Base-by-base conservation (phyloP, 176 grass and related monocot genomes). In the Tillandsia leiboldiana region DNA sequence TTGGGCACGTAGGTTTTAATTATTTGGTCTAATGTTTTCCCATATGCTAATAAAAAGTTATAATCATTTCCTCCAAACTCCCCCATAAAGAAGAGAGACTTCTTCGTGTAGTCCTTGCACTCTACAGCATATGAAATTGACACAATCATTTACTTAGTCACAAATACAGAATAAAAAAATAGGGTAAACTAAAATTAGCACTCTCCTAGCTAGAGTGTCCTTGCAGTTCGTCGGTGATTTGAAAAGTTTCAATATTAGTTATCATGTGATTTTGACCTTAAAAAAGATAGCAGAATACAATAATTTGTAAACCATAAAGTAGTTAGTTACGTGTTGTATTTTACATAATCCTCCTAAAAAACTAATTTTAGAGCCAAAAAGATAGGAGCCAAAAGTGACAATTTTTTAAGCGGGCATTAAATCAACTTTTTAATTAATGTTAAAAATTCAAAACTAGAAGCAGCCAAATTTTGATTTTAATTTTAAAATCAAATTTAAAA, bases 1-100 rank as follows among this genome's bases (percentile, higher is more conserved):
- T n/a, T 51, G 1, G 80, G 76, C 26, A 83, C 66, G 5, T 66
- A 79, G 12, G 63, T 22, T 33, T 33, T 4, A 18, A 27, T 76
- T 11, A 69, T 10, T 49, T 82, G 26, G 14, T 75, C 62, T 9
- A 83, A 2, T 1, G 58, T 79, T 63, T 51, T 73, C 47, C 76
- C 72, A 0, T 80, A 48, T 1, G 3, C 1, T 1, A 76, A 42
- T 50, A 82, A 15, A 51, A 10, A 67, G 48, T n/a, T 2, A 63
- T 84, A 75, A 53, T 84, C 76, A 3, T 85, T 85, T 53, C 14
- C 72, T 51, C 82, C 82, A 26, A 85, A 80, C 58, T 68, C 67
- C 1, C 82, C 82, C 28, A 80, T 18, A 11, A 85, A 64, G 59
- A 85, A 85, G 14, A 85, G 82, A 4, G 77, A 62, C 26, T 75